Evolutionary conservation across 176 grass and related monocot genomes (phyloP).

Genomic region (Aegilops sharonensis): DNA sequence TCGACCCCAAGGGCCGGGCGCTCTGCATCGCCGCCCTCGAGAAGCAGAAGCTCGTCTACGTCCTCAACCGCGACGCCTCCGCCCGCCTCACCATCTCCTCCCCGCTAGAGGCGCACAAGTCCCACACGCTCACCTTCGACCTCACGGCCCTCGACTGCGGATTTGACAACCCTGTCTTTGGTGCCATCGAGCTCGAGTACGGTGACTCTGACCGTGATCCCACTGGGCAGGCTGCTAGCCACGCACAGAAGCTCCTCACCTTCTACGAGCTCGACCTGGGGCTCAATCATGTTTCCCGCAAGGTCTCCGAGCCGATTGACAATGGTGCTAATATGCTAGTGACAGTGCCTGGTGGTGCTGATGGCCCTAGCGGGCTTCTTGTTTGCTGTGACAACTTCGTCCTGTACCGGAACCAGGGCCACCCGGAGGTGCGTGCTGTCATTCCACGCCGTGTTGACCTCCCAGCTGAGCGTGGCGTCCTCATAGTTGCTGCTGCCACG

Average conservation of each 20-base stretch:
- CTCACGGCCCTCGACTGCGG: conserved; percentile 82
- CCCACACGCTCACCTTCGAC: conserved; percentile 82
- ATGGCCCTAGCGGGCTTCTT: conserved; percentile 83
- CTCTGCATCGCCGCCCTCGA: conserved; percentile 86
- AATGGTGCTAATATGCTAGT: conserved; percentile 93
- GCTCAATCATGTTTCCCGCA: conserved; percentile 92
- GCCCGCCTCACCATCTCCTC: conserved; percentile 93
- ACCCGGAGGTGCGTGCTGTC: conserved; percentile 87
- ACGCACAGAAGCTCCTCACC: conserved; percentile 91
- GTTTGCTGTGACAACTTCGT: conserved; percentile 95
- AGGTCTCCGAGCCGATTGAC: conserved; percentile 85
- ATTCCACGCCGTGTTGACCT: conserved; percentile 92
- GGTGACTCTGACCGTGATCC: conserved; percentile 82
- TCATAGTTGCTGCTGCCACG: conserved; percentile 90
- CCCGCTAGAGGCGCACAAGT: conserved; percentile 93
- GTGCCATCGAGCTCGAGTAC: conserved; percentile 90
- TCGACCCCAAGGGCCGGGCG: conserved; percentile 93
- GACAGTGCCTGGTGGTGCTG: conserved; percentile 79
- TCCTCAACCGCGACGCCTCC: conserved; percentile 77
- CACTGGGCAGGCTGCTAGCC: conserved; percentile 72
- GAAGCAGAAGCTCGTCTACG: conserved; percentile 99
- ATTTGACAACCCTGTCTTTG: conserved; percentile 90
- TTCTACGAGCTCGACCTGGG: conserved; percentile 99
- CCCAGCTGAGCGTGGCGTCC: conserved; percentile 86
- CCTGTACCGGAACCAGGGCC: conserved; percentile 93